phyloP scores from a whole-genome alignment of 192 early-diverging fungal genomes.

The Powellomyces hirtus region DNA sequence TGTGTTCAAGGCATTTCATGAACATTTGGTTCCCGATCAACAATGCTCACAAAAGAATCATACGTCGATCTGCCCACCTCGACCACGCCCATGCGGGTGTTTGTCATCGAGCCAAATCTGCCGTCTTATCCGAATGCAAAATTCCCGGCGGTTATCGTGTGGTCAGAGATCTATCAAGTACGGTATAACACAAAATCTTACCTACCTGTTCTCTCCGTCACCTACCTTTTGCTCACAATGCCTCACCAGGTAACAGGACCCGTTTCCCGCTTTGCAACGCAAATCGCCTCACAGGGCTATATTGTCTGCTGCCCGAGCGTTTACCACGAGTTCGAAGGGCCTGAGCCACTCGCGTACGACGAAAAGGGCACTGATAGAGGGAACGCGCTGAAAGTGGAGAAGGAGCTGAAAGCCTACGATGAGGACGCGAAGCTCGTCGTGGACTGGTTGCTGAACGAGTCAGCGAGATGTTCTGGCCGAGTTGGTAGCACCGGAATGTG shows the following conservation, averaged over 20 bases:
- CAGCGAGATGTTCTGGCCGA: neutral
- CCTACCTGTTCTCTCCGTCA: too few relatives aligned
- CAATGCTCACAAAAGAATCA: neutral
- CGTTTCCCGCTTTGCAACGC: conserved; percentile 1
- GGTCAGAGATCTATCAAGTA: conserved; percentile 2
- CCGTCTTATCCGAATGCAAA: neutral
- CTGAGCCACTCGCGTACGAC: conserved; percentile 2
- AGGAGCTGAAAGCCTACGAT: conserved; percentile 1
- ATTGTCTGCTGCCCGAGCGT: neutral
- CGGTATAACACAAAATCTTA: too few relatives aligned
- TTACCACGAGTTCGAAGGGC: conserved; percentile 17
- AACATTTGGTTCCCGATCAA: too few relatives aligned
- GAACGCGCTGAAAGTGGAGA: conserved; percentile 3
- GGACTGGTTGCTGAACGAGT: neutral
- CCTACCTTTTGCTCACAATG: too few relatives aligned
- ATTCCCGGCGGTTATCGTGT: neutral
- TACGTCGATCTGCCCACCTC: neutral
- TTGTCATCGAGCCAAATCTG: neutral
- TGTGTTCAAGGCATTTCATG: too few relatives aligned
- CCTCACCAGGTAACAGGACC: conserved; percentile 12
- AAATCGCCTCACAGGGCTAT: conserved; percentile 11
- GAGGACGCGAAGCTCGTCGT: conserved; percentile 4
- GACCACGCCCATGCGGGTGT: neutral
- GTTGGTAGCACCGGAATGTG: conserved; percentile 9
- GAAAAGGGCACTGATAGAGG: conserved; percentile 11